Percentiles rank a stretch among this genome's conserved stretches.
phyloP scores from a whole-genome alignment of 306 rosid genomes.

The Malus domestica region ASM211411v1 NC_041794.1:14190501-14191000 shows the following conservation, averaged over 20 bases:
- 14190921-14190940: neutral
- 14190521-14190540: neutral
- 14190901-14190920: neutral
- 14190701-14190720: neutral
- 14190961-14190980: neutral
- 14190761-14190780: constrained; percentile 3
- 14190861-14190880: neutral
- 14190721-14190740: neutral
- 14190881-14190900: neutral
- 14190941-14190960: neutral
- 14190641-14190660: no score
- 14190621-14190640: no score
- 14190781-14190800: constrained; percentile 4
- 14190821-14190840: neutral
- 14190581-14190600: no score
- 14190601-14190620: no score
- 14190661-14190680: rapidly evolving
- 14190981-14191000: no score
- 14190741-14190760: neutral
- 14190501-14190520: neutral
- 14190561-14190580: no score
- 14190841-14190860: neutral
- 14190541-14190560: no score
- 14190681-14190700: neutral
- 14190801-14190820: neutral